Evolutionary conservation across 225 moss, liverwort and hornwort genomes (phyloP), one percentile per base, ranked within the genome.

Genomic region (Sphagnum contortum): DNA sequence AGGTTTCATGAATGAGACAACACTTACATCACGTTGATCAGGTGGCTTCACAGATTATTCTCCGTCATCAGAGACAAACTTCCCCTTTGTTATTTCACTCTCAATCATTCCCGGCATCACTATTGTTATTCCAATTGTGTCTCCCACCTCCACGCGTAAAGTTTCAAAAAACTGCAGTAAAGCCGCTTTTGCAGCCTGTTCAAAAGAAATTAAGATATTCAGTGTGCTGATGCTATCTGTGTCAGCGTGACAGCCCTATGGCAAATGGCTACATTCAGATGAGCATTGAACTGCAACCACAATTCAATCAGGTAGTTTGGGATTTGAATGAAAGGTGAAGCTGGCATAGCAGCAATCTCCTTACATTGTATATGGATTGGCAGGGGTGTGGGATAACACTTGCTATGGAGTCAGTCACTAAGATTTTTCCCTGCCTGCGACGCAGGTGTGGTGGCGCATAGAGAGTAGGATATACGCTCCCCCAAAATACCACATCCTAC

Each of bases 81-180:
- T 84, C 61, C 81, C 77, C 68, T 61, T 63, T 0, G 75, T 81
- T 0, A 81, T 71, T 66, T 81, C 75, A 44, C 84, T 81, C 68
- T 78, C 81, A 47, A 81, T 47, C 81, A 77, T 80, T 13, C 84
- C 81, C n/a, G 81, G 78, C 69, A 70, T 80, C 48, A 71, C 70
- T 6, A 81, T 75, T 48, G 84, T 84, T 49, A 84, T 80, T 44
- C 71, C 78, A 0, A 84, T 61, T 1, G 53, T 14, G 46, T 71
- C 64, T 45, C 84, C 81, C 3, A 81, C 64, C 66, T 84, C 84
- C 64, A 72, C 70, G 5, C 80, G 68, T 14, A 84, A 49, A 4
- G 84, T 84, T 46, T 84, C 81, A 55, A 77, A 84, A 64, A 84
- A 80, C 1, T 81, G 72, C 14, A 81, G 49, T 8, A 70, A 7